phyloP scores from a whole-genome alignment of 768 basidiomycete species.

The Tulasnella sp. region DNA sequence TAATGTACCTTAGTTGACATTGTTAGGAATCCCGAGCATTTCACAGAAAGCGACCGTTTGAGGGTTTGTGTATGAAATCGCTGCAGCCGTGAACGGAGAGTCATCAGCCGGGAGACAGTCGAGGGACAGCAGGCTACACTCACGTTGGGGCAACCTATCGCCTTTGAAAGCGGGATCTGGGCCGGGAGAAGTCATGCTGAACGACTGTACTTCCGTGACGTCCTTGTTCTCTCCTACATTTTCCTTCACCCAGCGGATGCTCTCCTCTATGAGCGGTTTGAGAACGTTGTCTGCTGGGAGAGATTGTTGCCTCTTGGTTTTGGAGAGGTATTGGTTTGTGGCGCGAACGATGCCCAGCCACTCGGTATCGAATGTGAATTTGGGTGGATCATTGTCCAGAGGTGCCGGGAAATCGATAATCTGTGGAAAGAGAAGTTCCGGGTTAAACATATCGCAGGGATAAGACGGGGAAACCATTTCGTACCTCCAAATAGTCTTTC shows the following conservation, averaged over 20 bases:
- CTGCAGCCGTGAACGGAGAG: slow-evolving; percentile 47
- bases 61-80: slow-evolving; percentile 79
- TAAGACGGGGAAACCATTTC: slow-evolving; percentile 18
- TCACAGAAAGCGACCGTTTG: slow-evolving; percentile 86
- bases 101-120: not conserved
- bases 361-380: slow-evolving; percentile 76
- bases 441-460: not conserved
- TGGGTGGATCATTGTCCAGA: slow-evolving; percentile 33
- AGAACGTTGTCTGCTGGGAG: slow-evolving; percentile 65
- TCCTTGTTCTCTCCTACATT: slow-evolving; percentile 52
- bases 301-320: slow-evolving; percentile 50
- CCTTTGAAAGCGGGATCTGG: slow-evolving; percentile 42
- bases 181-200: slow-evolving; percentile 67
- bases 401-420: slow-evolving; percentile 64
- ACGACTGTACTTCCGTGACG: slow-evolving; percentile 65
- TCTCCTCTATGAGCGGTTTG: slow-evolving; percentile 58
- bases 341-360: slow-evolving; percentile 95
- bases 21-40: slow-evolving; percentile 79
- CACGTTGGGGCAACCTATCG: slow-evolving; percentile 2
- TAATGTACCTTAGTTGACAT: slow-evolving; percentile 48
- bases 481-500: slow-evolving; percentile 80
- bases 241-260: slow-evolving; percentile 66
- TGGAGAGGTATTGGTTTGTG: slow-evolving; percentile 77
- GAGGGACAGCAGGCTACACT: not conserved
- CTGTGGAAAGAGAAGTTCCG: slow-evolving; percentile 46